Evolutionary conservation across 2,329 filamentous ascomycete species (phyloP).

Genomic region (Xylariaceae sp.): DNA sequence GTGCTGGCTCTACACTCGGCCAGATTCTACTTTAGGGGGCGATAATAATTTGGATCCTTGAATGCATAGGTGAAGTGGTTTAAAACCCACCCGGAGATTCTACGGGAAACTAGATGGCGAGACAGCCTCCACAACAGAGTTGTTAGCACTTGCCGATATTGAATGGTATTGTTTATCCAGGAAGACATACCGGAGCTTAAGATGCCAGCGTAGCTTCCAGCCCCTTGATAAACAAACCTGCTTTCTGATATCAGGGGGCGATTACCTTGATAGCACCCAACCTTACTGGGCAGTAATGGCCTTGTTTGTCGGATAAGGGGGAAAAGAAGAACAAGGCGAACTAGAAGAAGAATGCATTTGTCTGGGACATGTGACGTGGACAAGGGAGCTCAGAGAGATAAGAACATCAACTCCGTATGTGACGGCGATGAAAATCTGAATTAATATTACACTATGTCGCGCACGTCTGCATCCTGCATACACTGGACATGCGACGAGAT

Average conservation of each 20-base stretch:
- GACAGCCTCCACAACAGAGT: neutral
- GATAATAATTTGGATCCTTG: slow-evolving; percentile 13
- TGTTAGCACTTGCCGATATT: neutral
- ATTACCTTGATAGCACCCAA: neutral
- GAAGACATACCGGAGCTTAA: too few relatives aligned
- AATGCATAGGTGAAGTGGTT: too few relatives aligned
- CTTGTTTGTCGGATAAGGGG: neutral
- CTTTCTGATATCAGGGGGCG: neutral
- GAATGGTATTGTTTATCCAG: neutral
- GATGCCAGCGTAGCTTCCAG: neutral
- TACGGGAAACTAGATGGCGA: neutral
- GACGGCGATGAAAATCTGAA: too few relatives aligned
- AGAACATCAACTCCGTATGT: too few relatives aligned
- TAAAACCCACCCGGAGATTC: too few relatives aligned
- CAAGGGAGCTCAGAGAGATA: neutral
- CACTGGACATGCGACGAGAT: neutral
- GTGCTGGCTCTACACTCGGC: neutral
- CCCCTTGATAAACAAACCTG: neutral
- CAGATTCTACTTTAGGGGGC: slow-evolving; percentile 10
- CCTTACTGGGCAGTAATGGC: neutral
- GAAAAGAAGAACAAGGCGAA: too few relatives aligned
- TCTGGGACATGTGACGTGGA: neutral
- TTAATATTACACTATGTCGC: too few relatives aligned
- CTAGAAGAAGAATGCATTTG: too few relatives aligned
- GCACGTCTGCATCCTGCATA: neutral